Percentiles rank a stretch among this genome's conserved stretches.
Evolutionary conservation across 495 filamentous ascomycete species (phyloP).

Genomic region (Aspergillus homomorphus): DNA sequence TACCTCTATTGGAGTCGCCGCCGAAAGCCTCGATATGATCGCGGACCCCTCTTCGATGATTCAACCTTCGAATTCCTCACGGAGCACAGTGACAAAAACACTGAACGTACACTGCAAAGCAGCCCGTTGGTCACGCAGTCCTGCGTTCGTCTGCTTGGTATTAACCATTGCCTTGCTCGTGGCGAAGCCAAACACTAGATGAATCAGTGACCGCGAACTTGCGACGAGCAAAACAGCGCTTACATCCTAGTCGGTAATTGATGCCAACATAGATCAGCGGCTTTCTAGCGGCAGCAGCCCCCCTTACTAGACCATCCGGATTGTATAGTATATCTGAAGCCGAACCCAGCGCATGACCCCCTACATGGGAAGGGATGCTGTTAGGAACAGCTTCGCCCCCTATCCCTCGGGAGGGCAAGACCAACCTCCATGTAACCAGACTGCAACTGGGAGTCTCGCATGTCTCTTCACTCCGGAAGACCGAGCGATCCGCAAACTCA

Average conservation of each 20-base stretch:
- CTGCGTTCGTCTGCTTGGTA: slow-evolving; percentile 23
- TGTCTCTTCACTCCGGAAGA: slow-evolving; percentile 16
- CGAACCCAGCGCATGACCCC: slow-evolving; percentile 31
- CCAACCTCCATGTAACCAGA: slow-evolving; percentile 18
- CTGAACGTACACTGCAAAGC: slow-evolving; percentile 25
- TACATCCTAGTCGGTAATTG: slow-evolving; percentile 42
- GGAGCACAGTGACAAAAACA: no score
- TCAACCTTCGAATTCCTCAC: not conserved
- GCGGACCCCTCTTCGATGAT: slow-evolving; percentile 22
- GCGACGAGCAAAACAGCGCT: not conserved
- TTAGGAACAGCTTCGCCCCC: not conserved
- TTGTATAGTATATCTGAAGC: slow-evolving; percentile 34
- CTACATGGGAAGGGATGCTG: slow-evolving; percentile 11
- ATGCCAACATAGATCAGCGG: slow-evolving; percentile 41
- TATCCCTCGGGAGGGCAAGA: not conserved
- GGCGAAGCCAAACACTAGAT: slow-evolving; percentile 26
- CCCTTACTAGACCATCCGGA: slow-evolving; percentile 40
- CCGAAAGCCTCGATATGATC: slow-evolving; percentile 34
- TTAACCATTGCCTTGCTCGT: slow-evolving; percentile 21
- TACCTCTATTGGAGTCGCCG: slow-evolving; percentile 28
- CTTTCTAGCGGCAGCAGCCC: slow-evolving; percentile 32
- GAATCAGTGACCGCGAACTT: not conserved
- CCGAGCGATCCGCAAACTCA: slow-evolving; percentile 37
- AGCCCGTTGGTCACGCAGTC: slow-evolving; percentile 28
- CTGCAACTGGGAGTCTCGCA: slow-evolving; percentile 34